phyloP scores from a whole-genome alignment of 805 yeast genomes.

The Ogataea polymorpha region DNA sequence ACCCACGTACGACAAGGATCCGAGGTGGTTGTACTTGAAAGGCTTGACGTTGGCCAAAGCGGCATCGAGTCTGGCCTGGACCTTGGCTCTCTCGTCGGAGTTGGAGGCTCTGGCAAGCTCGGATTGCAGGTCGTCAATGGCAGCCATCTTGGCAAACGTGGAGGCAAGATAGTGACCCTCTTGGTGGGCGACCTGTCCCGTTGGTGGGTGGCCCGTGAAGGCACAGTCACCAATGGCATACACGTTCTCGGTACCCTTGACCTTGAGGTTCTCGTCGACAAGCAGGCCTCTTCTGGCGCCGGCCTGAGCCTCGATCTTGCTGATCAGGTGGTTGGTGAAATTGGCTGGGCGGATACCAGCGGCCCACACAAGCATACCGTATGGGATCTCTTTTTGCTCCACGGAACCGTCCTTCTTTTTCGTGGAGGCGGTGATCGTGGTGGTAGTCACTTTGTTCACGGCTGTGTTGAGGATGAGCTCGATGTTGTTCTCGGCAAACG shows the following conservation, averaged over 20 bases:
- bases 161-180: conserved; percentile 48
- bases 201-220: conserved; percentile 53
- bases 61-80: conserved; percentile 37
- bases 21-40: conserved; percentile 48
- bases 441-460: conserved; percentile 46
- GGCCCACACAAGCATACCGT: conserved; percentile 57
- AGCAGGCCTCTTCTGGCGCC: conserved; percentile 53
- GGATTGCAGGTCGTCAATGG: conserved; percentile 40
- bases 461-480: conserved; percentile 46
- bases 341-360: conserved; percentile 55
- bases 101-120: conserved; percentile 38
- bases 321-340: conserved; percentile 40
- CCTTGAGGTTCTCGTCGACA: conserved; percentile 46
- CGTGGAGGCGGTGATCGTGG: conserved; percentile 40
- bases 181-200: conserved; percentile 59
- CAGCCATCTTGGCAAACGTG: conserved; percentile 42
- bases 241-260: conserved; percentile 47
- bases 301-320: conserved; percentile 48
- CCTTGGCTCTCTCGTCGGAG: conserved; percentile 40
- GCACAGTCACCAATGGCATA: conserved; percentile 56
- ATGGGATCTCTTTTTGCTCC: conserved; percentile 42
- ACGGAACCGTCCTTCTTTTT: conserved; percentile 43
- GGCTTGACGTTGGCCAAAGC: conserved; percentile 32
- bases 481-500: conserved; percentile 48
- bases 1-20: conserved; percentile 55